Evolutionary conservation across 2,329 filamentous ascomycete genomes (phyloP).

Genomic region (Didymella keratinophila): DNA sequence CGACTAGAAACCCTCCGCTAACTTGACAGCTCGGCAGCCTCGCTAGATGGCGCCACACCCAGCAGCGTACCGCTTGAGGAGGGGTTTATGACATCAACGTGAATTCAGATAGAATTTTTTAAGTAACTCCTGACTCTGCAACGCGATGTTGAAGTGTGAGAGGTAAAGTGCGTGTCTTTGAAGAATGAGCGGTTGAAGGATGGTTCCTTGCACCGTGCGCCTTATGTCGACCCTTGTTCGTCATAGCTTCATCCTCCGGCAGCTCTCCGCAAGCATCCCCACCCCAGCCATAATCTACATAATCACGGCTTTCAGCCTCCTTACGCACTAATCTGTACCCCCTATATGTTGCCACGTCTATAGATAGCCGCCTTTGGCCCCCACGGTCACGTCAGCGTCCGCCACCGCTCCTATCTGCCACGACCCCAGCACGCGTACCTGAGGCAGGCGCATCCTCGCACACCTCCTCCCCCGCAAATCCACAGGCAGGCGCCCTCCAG

Average conservation of each 20-base stretch:
- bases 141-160: neutral
- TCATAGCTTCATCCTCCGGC: conserved; percentile 35
- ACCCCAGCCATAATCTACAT: conserved; percentile 24
- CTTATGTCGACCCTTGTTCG: conserved; percentile 29
- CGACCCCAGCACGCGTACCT: neutral
- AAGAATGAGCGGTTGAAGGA: conserved; percentile 8
- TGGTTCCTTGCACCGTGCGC: conserved; percentile 19
- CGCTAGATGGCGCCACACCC: conserved; percentile 11
- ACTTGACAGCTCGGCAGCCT: conserved; percentile 17
- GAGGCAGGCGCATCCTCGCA: conserved; percentile 3
- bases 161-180: neutral
- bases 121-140: neutral
- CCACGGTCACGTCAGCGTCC: neutral
- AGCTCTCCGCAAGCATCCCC: conserved; percentile 40
- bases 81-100: neutral
- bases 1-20: conserved; percentile 19
- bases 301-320: conserved; percentile 8
- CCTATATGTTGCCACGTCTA: conserved; percentile 14
- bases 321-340: conserved; percentile 4
- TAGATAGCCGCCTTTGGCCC: conserved; percentile 1
- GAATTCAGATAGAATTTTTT: neutral
- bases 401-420: conserved; percentile 7
- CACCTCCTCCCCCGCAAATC: conserved; percentile 15
- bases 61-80: neutral
- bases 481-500: conserved; percentile 33